Percentiles rank a stretch among this genome's conserved stretches.
Conservation (phyloP, 305 asterid genomes). For the Lippia alba region DNA sequence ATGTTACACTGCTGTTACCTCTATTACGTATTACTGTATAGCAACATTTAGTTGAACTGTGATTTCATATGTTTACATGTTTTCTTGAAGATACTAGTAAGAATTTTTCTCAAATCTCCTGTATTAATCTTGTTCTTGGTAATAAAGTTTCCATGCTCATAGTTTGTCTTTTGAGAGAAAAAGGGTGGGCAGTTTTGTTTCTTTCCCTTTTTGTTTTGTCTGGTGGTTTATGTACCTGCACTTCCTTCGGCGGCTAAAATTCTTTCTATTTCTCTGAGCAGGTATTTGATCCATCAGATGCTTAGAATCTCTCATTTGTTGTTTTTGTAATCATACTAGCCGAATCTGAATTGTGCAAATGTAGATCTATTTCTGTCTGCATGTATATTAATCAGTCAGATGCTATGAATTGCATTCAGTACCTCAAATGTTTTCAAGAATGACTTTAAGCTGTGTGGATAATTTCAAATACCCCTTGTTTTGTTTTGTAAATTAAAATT, state of each 20-base stretch:
- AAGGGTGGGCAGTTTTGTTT: constrained; percentile 14
- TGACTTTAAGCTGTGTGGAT: constrained; percentile 7
- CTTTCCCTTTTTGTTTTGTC: constrained; percentile 1
- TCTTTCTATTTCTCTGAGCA: too few relatives aligned
- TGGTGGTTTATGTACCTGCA: too few relatives aligned
- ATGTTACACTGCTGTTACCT: neutral
- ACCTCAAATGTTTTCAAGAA: neutral
- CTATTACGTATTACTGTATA: constrained; percentile 1
- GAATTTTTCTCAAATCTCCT: neutral
- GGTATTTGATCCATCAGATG: too few relatives aligned
- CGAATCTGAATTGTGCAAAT: neutral
- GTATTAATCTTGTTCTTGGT: neutral
- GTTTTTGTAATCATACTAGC: constrained; percentile 10
- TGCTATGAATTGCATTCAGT: constrained; percentile 3
- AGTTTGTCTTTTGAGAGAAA: constrained; percentile 8
- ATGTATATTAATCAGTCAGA: neutral
- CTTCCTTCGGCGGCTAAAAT: too few relatives aligned
- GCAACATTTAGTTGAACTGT: too few relatives aligned
- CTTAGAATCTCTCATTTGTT: neutral
- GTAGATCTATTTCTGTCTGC: neutral
- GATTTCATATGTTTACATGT: neutral
- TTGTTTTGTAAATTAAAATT: neutral
- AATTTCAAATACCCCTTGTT: neutral
- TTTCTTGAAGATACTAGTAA: too few relatives aligned
- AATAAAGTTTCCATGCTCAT: neutral